These are phyloP conservation scores for Spergularia azorica DNA, from an alignment of 179 eudicot species.

Conservation along the genomic window DNA sequence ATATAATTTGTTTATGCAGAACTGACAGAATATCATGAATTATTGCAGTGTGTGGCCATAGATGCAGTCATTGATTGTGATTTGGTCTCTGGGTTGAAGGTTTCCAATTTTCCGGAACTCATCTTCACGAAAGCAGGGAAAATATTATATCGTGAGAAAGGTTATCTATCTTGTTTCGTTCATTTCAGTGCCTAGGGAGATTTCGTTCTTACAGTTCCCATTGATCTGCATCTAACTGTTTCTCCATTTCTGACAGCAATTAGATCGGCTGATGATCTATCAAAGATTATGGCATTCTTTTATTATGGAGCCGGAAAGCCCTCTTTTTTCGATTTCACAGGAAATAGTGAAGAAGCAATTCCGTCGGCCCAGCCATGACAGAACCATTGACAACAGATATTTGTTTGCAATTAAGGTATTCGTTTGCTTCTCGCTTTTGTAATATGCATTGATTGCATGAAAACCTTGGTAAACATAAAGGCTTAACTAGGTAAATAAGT, in stretches of 20 bases:
- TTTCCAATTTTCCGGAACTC: slow-evolving; percentile 80
- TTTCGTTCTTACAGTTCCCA: neutral
- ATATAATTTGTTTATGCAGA: neutral
- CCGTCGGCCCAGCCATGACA: slow-evolving; percentile 41
- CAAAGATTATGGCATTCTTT: slow-evolving; percentile 94
- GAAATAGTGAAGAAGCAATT: slow-evolving; percentile 52
- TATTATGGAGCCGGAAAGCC: slow-evolving; percentile 93
- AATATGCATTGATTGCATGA: neutral
- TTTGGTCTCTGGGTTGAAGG: slow-evolving; percentile 77
- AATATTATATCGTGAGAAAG: slow-evolving; percentile 85
- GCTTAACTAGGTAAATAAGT: neutral
- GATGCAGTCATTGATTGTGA: slow-evolving; percentile 82
- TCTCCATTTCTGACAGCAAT: slow-evolving; percentile 40
- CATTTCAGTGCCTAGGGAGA: neutral
- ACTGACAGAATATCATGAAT: slow-evolving; percentile 8
- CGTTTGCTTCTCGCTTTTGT: neutral
- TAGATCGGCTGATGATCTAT: slow-evolving; percentile 78
- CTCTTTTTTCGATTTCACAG: slow-evolving; percentile 43
- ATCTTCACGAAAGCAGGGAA: slow-evolving; percentile 94
- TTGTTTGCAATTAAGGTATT: neutral
- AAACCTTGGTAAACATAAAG: neutral
- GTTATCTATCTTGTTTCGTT: slow-evolving; percentile 30
- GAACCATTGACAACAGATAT: slow-evolving; percentile 8
- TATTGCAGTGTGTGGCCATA: slow-evolving; percentile 80
- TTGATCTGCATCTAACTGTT: neutral